A percentile compares a stretch with the other conserved stretches of the same genome.
Conservation (phyloP, 2,329 filamentous ascomycete species). For the Thermochaetoides dissita region DNA sequence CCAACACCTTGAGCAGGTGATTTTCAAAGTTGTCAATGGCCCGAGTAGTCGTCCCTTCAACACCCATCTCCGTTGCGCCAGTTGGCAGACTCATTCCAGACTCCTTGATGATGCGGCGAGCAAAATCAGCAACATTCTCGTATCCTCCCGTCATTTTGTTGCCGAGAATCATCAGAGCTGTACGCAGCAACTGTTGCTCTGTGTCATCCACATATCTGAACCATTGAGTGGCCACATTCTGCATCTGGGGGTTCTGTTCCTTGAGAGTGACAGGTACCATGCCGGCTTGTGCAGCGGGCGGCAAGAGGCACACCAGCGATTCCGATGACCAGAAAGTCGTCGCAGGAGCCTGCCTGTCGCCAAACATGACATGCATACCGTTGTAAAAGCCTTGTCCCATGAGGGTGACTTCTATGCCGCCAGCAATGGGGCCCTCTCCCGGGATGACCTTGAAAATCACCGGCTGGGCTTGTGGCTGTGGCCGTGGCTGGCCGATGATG, state of each 20-base stretch:
- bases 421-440: slow-evolving; percentile 63
- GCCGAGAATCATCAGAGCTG: slow-evolving; percentile 50
- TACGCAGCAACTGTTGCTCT: slow-evolving; percentile 53
- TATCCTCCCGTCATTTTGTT: slow-evolving; percentile 51
- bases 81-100: slow-evolving; percentile 22
- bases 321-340: slow-evolving; percentile 71
- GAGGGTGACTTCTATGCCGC: slow-evolving; percentile 77
- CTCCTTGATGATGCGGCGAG: slow-evolving; percentile 40
- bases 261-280: slow-evolving; percentile 59
- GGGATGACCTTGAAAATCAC: slow-evolving; percentile 75
- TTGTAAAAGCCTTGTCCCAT: slow-evolving; percentile 68
- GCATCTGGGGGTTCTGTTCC: slow-evolving; percentile 24
- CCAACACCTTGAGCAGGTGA: slow-evolving; percentile 58
- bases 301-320: slow-evolving; percentile 65
- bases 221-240: slow-evolving; percentile 25
- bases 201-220: slow-evolving; percentile 67
- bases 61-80: slow-evolving; percentile 22
- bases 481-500: slow-evolving; percentile 6
- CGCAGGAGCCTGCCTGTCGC: slow-evolving; percentile 47
- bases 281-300: slow-evolving; percentile 53
- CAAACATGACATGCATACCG: slow-evolving; percentile 73
- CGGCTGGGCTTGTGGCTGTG: slow-evolving; percentile 37
- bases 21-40: slow-evolving; percentile 41
- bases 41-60: slow-evolving; percentile 21
- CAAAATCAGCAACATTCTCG: slow-evolving; percentile 47